Evolutionary conservation across 257 asterid genomes (phyloP), one percentile per base, ranked within the genome.

Genomic region (Salvia rosmarinus): DNA sequence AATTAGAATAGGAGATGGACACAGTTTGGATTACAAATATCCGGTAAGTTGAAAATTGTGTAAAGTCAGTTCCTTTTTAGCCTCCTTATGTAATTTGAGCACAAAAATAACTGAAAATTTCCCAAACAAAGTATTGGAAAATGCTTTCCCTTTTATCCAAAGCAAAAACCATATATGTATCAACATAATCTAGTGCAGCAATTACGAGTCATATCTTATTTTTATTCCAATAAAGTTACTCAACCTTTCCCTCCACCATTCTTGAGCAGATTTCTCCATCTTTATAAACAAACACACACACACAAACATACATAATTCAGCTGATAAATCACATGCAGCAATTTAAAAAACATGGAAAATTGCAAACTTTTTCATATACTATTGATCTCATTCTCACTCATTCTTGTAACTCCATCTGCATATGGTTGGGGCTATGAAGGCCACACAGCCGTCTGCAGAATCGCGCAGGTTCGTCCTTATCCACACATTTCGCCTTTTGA

Each of bases 391-490:
- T 46, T 57, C 12, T 69, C 75, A 62, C 63, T 79, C 10, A n/a
- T 50, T 40, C 0, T 49, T 44, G 60, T 37, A 32, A 25, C 67
- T 49, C 80, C 77, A 57, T 64, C 44, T 17, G 62, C 64, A 47
- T 8, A 37, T 57, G 74, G 77, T 6, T 79, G 82, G 79, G 82
- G 82, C 12, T 46, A 6, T 39, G 71, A 69, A 47, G 82, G 82
- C 6, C 79, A 79, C 30, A 64, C n/a, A 20, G 61, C 62, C 70
- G 25, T 79, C 3, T 79, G 82, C 82, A 70, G 35, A 74, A 74
- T 78, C 14, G 79, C 82, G 1, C 77, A 78, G 82, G 82, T 58
- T 46, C 51, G 20, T 35, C 11, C 9, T 46, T 6, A 0, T 12
- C 39, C 20, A 12, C 17, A 12, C 62, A 12, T 2, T 56, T 56